Evolutionary conservation across 2,329 filamentous ascomycete genomes (phyloP), one percentile per base, ranked within the genome.

Genomic region (Lecanicillium sp.): DNA sequence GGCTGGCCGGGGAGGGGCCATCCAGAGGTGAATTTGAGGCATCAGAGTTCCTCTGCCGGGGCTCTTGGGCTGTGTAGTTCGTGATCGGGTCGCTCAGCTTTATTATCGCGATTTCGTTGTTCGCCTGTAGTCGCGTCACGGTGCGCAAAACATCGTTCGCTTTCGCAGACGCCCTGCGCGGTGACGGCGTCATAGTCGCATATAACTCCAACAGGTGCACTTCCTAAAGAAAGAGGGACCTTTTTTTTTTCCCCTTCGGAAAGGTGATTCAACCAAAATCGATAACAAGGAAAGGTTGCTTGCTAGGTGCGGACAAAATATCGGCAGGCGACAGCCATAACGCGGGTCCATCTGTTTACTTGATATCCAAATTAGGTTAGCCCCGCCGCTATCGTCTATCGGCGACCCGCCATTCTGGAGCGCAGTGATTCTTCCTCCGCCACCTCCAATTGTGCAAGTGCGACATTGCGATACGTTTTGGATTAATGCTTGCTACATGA

Each of bases 21-120:
- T 82, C 79, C 45, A 79, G 71, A 17, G 74, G 71, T 44, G 77
- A 65, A 47, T 70, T 73, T 25, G 84, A 87, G 33, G 79, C 77
- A 60, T 92, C 85, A 4, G 87, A 94, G 22, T 71, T 79, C 46
- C 83, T 72, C 44, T 74, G 73, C 44, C 55, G 52, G 9, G 53
- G 40, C 57, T 61, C 54, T 47, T 59, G 51, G 29, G 51, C 50
- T 37, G 46, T 61, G 36, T 74, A 69, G 33, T 73, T 71, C 29
- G 76, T 74, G 36, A 90, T 79, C 25, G 84, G 81, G 53, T 88
- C 84, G 56, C 81, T 84, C 51, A 92, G 78, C 49, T 77, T 79
- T 49, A 90, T 69, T 50, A 94, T 87, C 38, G 81, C 81, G 44
- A 92, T 71, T 46, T 83, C 74, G 37, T 79, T 71, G 40, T 71